Percentiles rank a stretch among this genome's conserved stretches.
phyloP scores from a whole-genome alignment of 257 asterid genomes.

The Salvia miltiorrhiza region DNA sequence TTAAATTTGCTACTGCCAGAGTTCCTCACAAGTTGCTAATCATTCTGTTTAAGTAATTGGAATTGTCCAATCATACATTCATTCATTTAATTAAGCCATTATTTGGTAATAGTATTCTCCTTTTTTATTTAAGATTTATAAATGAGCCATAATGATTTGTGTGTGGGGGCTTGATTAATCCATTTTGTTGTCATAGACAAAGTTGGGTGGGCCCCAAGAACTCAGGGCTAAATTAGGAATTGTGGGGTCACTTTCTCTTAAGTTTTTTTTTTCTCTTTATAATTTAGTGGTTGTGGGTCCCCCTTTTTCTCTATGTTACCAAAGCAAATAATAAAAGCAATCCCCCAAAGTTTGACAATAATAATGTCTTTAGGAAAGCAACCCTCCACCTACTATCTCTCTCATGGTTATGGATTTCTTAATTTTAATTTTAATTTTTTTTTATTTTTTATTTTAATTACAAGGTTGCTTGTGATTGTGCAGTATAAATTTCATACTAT shows the following conservation, averaged over 20 bases:
- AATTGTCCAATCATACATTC: neutral
- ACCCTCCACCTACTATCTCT: slow-evolving; percentile 39
- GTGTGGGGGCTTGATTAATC: slow-evolving; percentile 38
- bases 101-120: neutral
- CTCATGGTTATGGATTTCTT: slow-evolving; percentile 10
- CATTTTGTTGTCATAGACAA: slow-evolving; percentile 29
- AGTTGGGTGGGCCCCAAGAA: slow-evolving; percentile 33
- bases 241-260: slow-evolving; percentile 47
- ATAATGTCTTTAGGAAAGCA: slow-evolving; percentile 56
- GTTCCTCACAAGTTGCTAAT: slow-evolving; percentile 3
- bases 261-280: neutral
- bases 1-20: slow-evolving; percentile 20
- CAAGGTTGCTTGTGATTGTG: slow-evolving; percentile 35
- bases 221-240: slow-evolving; percentile 28
- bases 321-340: slow-evolving; percentile 58
- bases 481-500: slow-evolving; percentile 20
- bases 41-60: slow-evolving; percentile 1
- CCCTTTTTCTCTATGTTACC: slow-evolving; percentile 18
- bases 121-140: neutral
- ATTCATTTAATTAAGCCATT: neutral
- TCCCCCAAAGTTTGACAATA: slow-evolving; percentile 63
- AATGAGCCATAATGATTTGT: slow-evolving; percentile 25
- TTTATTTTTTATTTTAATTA: too few species aligned
- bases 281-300: slow-evolving; percentile 46
- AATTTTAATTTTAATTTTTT: too few species aligned